Evolutionary conservation across 768 basidiomycete species (phyloP), one percentile per base, ranked within the genome.

Genomic region (Leucosporidium scottii): DNA sequence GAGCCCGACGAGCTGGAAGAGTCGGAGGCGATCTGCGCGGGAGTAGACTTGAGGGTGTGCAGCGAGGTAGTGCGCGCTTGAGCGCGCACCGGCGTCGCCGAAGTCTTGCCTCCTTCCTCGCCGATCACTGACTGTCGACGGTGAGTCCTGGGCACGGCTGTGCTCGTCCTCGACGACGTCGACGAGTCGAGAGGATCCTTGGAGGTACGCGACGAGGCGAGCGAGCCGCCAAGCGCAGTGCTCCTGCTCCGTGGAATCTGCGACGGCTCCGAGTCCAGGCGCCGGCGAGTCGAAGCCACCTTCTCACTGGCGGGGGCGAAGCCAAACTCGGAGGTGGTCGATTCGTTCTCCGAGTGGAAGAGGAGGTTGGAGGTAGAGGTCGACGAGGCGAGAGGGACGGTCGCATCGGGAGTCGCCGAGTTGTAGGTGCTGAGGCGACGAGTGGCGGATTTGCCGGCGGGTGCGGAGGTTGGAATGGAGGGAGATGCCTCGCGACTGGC

Each of bases 201-300:
- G 4, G 59, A 15, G 7, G 59, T 15, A 0, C 63, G 39, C 6
- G 44, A 51, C 9, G 53, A 63, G 1, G 66, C 31, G 9, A 61
- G 30, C 7, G 62, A 48, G 55, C 44, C 4, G 53, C 25, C n/a
- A 47, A 17, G 13, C 59, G 54, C 28, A 3, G 62, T 69, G 62
- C 67, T 72, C 31, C 60, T 25, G 25, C 71, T 72, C 27, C 71
- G 58, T 21, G 71, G 71, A 18, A 69, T 73, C 20, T 61, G 59
- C 17, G 71, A 68, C 49, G 59, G 44, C 50, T 72, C 71, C 6
- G 65, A 66, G 1, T 72, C 71, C 62, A 65, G 53, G 17, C 70
- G 44, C 0, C 65, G 49, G 1, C 71, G 53, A 0, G 67, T 62
- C 44, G 62, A 49, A 5, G 57, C 39, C 10, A 65, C 61, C 67